Evolutionary conservation across 345 rosid genomes (phyloP), one percentile per base, ranked within the genome.

Genomic region (Anacardium occidentale): DNA sequence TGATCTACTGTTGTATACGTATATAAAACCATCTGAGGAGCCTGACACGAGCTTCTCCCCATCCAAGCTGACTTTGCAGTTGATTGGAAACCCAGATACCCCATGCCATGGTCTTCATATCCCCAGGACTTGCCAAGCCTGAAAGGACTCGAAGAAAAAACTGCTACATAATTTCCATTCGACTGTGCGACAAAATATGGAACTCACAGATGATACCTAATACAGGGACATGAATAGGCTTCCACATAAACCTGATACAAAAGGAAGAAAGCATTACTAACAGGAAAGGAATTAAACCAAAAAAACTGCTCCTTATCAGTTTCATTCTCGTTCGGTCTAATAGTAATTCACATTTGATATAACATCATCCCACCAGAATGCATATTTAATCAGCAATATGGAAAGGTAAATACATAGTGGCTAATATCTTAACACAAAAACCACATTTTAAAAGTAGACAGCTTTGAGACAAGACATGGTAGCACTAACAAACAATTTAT

Each of bases 91-190:
- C 64, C 99, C 99, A 13, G 92, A 82, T 11, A 89, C 96, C 25
- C 88, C 85, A 74, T 91, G 93, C n/a, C n/a, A n/a, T n/a, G n/a
- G 77, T 84, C 82, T 80, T 89, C 97, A 37, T 79, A 87, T 56
- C 94, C 84, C 75, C 78, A 84, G 69, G 84, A 95, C 75, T 88
- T 95, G 86, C 92, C 88, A 17, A 93, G 89, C 88, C 83, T 86
- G 82, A 91, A 91, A 59, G 98, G 86, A 61, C 51, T 81, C 45
- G 89, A 74, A 12, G 94, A 92, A 79, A 92, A 89, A 58, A 92
- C 83, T n/a, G 97, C 96, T n/a, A 89, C 77, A 71, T 92, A 95
- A 75, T 95, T 91, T 60, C 93, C 98, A 77, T 91, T 84, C 51
- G 98, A 95, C 75, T 89, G 97, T 11, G 94, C 93, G 26, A 92